Evolutionary conservation across 495 filamentous ascomycete genomes (phyloP).

Genomic region (Penicillium malachiteum): DNA sequence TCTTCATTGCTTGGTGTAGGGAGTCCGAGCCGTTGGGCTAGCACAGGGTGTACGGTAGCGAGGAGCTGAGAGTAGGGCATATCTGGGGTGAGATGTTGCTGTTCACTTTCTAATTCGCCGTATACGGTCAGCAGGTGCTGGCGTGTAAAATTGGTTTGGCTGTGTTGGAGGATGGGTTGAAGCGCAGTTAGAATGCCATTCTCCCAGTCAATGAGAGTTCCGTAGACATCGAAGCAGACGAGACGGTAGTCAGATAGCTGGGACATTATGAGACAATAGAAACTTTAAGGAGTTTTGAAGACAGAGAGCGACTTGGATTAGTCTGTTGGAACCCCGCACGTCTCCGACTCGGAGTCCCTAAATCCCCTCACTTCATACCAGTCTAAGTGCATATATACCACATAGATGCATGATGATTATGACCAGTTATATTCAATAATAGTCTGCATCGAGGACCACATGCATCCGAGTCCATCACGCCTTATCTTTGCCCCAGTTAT

Average conservation of each 20-base stretch:
- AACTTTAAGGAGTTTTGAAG: neutral
- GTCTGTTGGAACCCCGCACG: no score
- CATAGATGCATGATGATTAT: no score
- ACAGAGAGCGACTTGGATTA: no score
- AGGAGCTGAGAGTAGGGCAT: conserved; percentile 61
- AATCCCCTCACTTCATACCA: no score
- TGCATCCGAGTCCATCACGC: no score
- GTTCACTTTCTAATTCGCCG: conserved; percentile 39
- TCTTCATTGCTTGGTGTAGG: conserved; percentile 29
- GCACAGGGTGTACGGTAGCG: conserved; percentile 42
- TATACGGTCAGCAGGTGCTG: conserved; percentile 39
- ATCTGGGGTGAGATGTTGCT: conserved; percentile 49
- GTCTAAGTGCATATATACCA: no score
- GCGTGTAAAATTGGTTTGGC: conserved; percentile 42
- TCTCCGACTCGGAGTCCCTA: no score
- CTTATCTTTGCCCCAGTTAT: no score
- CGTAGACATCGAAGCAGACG: conserved; percentile 78
- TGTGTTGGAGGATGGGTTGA: conserved; percentile 41
- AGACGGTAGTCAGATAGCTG: conserved; percentile 43
- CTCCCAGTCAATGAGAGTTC: conserved; percentile 81
- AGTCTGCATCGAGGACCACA: no score
- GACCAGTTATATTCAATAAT: no score
- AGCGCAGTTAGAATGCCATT: conserved; percentile 39
- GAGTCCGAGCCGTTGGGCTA: conserved; percentile 45
- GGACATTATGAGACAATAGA: conserved; percentile 20